A percentile compares a stretch with the other conserved stretches of the same genome.
These are phyloP conservation scores for Sordariomycetes sp. DNA, from an alignment of 2,329 filamentous ascomycete species.

Conservation along the genomic window DNA sequence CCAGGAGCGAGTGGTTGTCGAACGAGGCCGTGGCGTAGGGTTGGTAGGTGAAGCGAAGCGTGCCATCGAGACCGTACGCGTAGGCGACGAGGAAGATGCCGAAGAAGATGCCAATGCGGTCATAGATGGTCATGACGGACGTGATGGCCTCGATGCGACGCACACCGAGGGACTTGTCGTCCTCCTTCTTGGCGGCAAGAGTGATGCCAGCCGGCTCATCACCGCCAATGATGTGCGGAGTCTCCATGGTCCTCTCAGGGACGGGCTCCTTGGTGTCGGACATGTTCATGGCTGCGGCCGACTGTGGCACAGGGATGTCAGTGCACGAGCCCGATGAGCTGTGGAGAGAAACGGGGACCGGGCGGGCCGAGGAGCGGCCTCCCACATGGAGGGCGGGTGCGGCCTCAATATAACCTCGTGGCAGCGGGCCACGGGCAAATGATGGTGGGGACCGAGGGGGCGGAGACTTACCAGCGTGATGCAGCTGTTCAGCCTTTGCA, in stretches of 20 bases:
- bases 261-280: not conserved
- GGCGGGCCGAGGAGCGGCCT: not conserved
- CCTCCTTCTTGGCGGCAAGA: not conserved
- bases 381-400: not conserved
- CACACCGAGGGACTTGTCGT: slow-evolving; percentile 38
- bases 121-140: slow-evolving; percentile 35
- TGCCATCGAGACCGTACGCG: slow-evolving; percentile 51
- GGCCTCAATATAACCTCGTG: too few species aligned
- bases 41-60: slow-evolving; percentile 44
- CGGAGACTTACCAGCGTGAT: too few species aligned
- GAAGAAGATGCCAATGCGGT: slow-evolving; percentile 47
- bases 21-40: slow-evolving; percentile 41
- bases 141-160: slow-evolving; percentile 47
- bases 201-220: not conserved
- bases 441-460: too few species aligned
- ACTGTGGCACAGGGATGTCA: not conserved
- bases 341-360: not conserved
- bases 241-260: not conserved
- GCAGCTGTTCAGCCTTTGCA: too few species aligned
- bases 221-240: not conserved
- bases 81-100: slow-evolving; percentile 54
- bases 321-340: not conserved
- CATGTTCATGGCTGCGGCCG: not conserved
- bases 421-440: too few species aligned
- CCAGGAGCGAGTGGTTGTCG: slow-evolving; percentile 39